These are phyloP conservation scores for Crithidia fasciculata DNA, from an alignment of 208 protist genomes.

Conservation along the genomic window DNA sequence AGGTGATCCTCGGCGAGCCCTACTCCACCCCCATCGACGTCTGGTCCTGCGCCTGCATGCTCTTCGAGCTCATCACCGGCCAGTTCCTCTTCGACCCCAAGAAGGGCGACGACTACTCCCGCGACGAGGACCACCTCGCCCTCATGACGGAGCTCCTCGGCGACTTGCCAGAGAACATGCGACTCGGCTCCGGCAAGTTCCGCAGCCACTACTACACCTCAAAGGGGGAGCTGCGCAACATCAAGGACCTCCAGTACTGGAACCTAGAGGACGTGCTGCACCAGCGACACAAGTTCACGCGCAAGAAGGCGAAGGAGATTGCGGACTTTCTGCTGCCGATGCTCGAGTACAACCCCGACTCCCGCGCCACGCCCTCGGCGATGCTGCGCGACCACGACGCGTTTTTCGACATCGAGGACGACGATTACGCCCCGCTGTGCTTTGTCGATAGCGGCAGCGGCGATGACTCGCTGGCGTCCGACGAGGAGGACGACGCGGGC, in stretches of 20 bases:
- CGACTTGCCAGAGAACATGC: slow-evolving; percentile 88
- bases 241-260: slow-evolving; percentile 83
- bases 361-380: slow-evolving; percentile 83
- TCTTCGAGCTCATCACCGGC: slow-evolving; percentile 95
- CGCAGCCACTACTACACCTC: slow-evolving; percentile 89
- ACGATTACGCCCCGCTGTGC: slow-evolving; percentile 85
- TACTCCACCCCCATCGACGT: slow-evolving; percentile 91
- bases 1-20: slow-evolving; percentile 92
- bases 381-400: slow-evolving; percentile 83
- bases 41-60: slow-evolving; percentile 93
- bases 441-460: slow-evolving; percentile 54
- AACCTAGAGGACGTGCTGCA: slow-evolving; percentile 89
- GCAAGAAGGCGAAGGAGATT: slow-evolving; percentile 91
- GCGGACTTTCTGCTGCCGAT: slow-evolving; percentile 95
- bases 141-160: slow-evolving; percentile 95
- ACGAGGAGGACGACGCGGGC: slow-evolving; percentile 43
- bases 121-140: slow-evolving; percentile 94
- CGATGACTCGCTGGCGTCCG: slow-evolving; percentile 29
- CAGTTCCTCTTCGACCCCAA: slow-evolving; percentile 95
- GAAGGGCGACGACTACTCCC: slow-evolving; percentile 87
- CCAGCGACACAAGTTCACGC: slow-evolving; percentile 93
- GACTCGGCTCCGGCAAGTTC: slow-evolving; percentile 76
- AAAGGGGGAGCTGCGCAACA: slow-evolving; percentile 74
- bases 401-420: slow-evolving; percentile 88
- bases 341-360: slow-evolving; percentile 90